phyloP scores from a whole-genome alignment of 139 green algal species.

The Eudorina sp. region DNA sequence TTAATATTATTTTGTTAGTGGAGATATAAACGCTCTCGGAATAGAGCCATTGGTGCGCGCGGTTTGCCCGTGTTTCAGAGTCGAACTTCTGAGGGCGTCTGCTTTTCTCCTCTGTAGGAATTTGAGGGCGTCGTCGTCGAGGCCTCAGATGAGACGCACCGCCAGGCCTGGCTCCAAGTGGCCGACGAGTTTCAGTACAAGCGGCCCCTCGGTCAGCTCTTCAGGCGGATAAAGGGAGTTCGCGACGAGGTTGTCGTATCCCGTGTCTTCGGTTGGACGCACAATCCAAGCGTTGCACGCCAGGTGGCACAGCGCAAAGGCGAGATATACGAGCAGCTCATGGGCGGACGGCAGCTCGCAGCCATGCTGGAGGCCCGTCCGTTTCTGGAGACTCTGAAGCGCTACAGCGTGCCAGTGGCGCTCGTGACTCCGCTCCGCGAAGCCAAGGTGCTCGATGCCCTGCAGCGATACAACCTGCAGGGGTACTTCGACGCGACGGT shows the following conservation, averaged over 20 bases:
- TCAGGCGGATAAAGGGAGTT: slow-evolving; percentile 84
- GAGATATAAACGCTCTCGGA: no score
- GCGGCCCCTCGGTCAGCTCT: slow-evolving; percentile 75
- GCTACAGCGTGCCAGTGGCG: slow-evolving; percentile 77
- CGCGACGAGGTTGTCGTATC: slow-evolving; percentile 94
- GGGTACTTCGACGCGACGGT: slow-evolving; percentile 84
- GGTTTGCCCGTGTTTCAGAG: no score
- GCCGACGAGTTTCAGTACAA: slow-evolving; percentile 87
- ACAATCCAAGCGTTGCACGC: slow-evolving; percentile 79
- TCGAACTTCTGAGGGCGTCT: no score
- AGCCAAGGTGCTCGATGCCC: slow-evolving; percentile 46
- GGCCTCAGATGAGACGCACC: slow-evolving; percentile 66
- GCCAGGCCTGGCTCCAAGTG: slow-evolving; percentile 84
- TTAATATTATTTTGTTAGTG: no score
- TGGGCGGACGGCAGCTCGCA: slow-evolving; percentile 50
- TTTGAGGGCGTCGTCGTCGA: slow-evolving; percentile 87
- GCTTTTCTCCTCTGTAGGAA: slow-evolving; percentile 65
- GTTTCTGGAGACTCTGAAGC: slow-evolving; percentile 86
- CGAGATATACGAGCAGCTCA: slow-evolving; percentile 62
- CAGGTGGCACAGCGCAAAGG: slow-evolving; percentile 85
- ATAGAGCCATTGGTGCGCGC: no score
- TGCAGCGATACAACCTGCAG: slow-evolving; percentile 69
- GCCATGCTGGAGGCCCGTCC: slow-evolving; percentile 67
- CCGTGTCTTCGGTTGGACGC: slow-evolving; percentile 93
- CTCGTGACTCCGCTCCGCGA: slow-evolving; percentile 80